Percentiles rank a stretch among this genome's conserved stretches.
Evolutionary conservation across 2,329 filamentous ascomycete genomes (phyloP).

Genomic region (Ascochyta koolunga): DNA sequence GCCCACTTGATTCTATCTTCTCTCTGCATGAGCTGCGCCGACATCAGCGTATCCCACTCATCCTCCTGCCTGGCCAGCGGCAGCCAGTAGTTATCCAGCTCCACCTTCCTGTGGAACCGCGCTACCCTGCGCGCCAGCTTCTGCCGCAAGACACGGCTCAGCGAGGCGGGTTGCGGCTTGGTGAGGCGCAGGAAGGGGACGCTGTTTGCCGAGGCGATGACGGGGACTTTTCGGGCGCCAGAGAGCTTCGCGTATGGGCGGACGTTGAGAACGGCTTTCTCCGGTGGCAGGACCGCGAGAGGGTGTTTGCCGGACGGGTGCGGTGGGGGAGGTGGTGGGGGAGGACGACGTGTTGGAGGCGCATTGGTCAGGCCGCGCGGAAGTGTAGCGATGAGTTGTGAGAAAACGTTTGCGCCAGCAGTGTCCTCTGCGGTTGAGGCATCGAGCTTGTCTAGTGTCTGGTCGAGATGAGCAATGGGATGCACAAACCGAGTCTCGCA

Average conservation of each 20-base stretch:
- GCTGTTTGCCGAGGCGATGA: slow-evolving; percentile 60
- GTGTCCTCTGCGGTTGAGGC: slow-evolving; percentile 43
- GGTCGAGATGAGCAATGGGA: slow-evolving; percentile 15
- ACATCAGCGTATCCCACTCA: slow-evolving; percentile 54
- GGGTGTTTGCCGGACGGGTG: slow-evolving; percentile 23
- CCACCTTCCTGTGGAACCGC: slow-evolving; percentile 48
- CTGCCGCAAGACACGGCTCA: slow-evolving; percentile 64
- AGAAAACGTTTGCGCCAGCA: slow-evolving; percentile 28
- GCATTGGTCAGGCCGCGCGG: slow-evolving; percentile 46
- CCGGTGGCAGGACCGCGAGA: slow-evolving; percentile 45
- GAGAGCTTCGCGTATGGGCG: slow-evolving; percentile 57
- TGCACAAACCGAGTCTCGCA: not conserved
- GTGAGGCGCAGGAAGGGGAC: slow-evolving; percentile 70
- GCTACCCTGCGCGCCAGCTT: slow-evolving; percentile 56
- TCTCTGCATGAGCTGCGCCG: slow-evolving; percentile 10
- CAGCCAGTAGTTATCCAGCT: slow-evolving; percentile 52
- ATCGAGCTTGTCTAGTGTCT: slow-evolving; percentile 54
- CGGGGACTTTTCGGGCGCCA: slow-evolving; percentile 64
- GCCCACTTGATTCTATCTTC: slow-evolving; percentile 39
- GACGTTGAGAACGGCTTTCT: slow-evolving; percentile 55
- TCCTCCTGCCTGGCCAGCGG: slow-evolving; percentile 54
- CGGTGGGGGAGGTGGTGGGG: slow-evolving; percentile 11
- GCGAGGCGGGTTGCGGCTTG: slow-evolving; percentile 67
- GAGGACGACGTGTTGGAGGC: slow-evolving; percentile 5
- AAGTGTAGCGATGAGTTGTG: slow-evolving; percentile 46